Percentiles rank a stretch among this genome's conserved stretches.
Evolutionary conservation across 768 basidiomycete species (phyloP).

Genomic region (Tephrocybe sp.): DNA sequence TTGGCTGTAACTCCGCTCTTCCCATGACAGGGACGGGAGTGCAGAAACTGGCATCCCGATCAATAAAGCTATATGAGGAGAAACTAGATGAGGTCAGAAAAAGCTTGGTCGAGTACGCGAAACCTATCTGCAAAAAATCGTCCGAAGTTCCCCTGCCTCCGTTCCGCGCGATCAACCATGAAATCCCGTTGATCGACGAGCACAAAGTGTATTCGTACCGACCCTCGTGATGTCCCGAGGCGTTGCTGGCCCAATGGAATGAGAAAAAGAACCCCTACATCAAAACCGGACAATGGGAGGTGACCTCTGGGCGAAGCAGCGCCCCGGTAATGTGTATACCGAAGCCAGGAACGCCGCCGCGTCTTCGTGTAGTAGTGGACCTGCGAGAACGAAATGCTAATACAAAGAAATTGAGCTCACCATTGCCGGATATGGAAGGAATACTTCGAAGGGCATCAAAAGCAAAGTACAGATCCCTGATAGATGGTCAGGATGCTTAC

Average conservation of each 20-base stretch:
- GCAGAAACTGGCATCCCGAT: conserved; percentile 3
- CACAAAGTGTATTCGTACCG: conserved; percentile 28
- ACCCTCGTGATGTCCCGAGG: conserved; percentile 35
- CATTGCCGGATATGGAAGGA: conserved; percentile 6
- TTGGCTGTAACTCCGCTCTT: conserved; percentile 20
- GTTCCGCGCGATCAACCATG: conserved; percentile 37
- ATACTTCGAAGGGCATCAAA: conserved; percentile 1
- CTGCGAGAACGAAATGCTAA: conserved; percentile 1
- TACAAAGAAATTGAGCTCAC: conserved; percentile 11
- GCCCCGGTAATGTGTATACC: conserved; percentile 27
- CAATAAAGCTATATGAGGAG: conserved; percentile 8
- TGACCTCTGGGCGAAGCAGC: conserved; percentile 28
- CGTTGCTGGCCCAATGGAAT: conserved; percentile 26
- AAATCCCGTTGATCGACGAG: conserved; percentile 33
- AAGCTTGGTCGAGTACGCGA: conserved; percentile 21
- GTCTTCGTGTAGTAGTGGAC: conserved; percentile 1
- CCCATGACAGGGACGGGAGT: conserved; percentile 19
- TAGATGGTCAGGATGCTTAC: conserved; percentile 10
- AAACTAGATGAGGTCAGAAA: conserved; percentile 12
- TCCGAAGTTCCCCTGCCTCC: conserved; percentile 34
- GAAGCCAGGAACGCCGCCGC: conserved; percentile 1
- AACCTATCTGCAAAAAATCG: conserved; percentile 22
- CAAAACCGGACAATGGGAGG: conserved; percentile 26
- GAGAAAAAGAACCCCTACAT: conserved; percentile 29
- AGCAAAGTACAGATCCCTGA: background rate